phyloP scores from a whole-genome alignment of 192 early-diverging fungal species.

The Radiomyces spectabilis region DNA sequence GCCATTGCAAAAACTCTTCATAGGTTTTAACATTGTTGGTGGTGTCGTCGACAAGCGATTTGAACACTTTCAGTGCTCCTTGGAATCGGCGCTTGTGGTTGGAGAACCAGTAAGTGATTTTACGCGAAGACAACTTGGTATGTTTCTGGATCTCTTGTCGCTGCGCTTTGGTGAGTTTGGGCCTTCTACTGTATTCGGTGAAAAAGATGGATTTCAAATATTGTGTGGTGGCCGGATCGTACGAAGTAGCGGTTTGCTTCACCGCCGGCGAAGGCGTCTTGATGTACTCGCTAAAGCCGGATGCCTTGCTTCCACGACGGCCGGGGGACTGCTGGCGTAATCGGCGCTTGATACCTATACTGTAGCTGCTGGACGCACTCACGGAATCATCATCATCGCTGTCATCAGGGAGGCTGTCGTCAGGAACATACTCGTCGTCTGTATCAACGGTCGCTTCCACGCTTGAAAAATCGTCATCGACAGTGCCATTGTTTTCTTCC shows the following conservation, averaged over 20 bases:
- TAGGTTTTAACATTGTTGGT: slow-evolving; percentile 1
- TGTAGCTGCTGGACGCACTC: too few relatives aligned
- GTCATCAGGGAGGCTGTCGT: too few relatives aligned
- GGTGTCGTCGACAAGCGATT: not conserved
- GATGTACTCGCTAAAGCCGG: too few relatives aligned
- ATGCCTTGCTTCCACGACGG: too few relatives aligned
- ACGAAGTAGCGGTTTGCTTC: slow-evolving; percentile 25
- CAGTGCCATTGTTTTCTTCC: too few relatives aligned
- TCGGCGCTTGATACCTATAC: too few relatives aligned
- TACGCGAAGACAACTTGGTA: slow-evolving; percentile 20
- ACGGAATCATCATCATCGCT: too few relatives aligned
- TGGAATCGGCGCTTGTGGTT: slow-evolving; percentile 25
- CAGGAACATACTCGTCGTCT: too few relatives aligned
- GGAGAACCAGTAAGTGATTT: slow-evolving; percentile 28
- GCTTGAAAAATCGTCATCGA: too few relatives aligned
- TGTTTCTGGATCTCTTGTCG: not conserved
- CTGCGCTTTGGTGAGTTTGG: slow-evolving; percentile 14
- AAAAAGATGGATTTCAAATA: slow-evolving; percentile 23
- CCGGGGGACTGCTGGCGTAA: too few relatives aligned
- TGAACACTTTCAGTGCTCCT: slow-evolving; percentile 3
- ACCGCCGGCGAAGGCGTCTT: too few relatives aligned
- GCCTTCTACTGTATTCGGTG: slow-evolving; percentile 10
- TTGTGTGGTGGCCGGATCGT: slow-evolving; percentile 12
- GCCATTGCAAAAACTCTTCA: slow-evolving; percentile 17
- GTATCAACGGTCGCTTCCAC: too few relatives aligned